Conservation (phyloP, 495 filamentous ascomycete species). For the Glutinoglossum americanum region DNA sequence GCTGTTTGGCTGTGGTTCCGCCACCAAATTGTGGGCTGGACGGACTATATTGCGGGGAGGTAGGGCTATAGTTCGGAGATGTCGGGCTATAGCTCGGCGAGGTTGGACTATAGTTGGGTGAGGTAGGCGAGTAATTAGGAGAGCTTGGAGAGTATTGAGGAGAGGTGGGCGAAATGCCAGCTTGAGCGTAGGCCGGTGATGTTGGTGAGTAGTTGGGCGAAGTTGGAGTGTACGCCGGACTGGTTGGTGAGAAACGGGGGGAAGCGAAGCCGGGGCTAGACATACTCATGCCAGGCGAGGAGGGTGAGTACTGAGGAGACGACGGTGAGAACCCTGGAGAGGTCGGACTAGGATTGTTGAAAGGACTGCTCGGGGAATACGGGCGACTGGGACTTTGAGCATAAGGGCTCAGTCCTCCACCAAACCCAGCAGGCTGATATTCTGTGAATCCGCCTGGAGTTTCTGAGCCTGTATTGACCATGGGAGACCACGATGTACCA, state of each 20-base stretch:
- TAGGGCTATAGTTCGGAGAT: conserved; percentile 38
- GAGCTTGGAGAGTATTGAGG: conserved; percentile 39
- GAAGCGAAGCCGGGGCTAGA: conserved; percentile 19
- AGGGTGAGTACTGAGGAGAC: conserved; percentile 68
- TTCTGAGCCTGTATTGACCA: conserved; percentile 53
- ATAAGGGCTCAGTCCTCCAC: conserved; percentile 42
- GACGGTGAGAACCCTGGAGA: conserved; percentile 58
- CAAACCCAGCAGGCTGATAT: conserved; percentile 30
- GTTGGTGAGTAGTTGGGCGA: conserved; percentile 23
- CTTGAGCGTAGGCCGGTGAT: conserved; percentile 44
- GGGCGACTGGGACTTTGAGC: conserved; percentile 35
- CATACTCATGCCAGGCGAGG: conserved; percentile 19
- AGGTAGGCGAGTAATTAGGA: conserved; percentile 39
- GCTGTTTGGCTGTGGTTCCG: conserved; percentile 5
- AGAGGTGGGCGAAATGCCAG: conserved; percentile 38
- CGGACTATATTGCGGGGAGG: conserved; percentile 35
- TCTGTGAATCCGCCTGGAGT: conserved; percentile 52
- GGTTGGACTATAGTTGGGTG: conserved; percentile 63
- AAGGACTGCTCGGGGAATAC: conserved; percentile 60
- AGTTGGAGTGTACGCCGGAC: conserved; percentile 23
- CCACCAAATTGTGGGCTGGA: conserved; percentile 13
- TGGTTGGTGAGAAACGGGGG: conserved; percentile 16
- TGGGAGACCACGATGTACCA: conserved; percentile 74
- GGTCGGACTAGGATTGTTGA: conserved; percentile 47
- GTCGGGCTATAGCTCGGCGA: conserved; percentile 41